Percentiles rank a stretch among this genome's conserved stretches.
Evolutionary conservation across 768 basidiomycete genomes (phyloP).

Genomic region (Chalciporus chontae): DNA sequence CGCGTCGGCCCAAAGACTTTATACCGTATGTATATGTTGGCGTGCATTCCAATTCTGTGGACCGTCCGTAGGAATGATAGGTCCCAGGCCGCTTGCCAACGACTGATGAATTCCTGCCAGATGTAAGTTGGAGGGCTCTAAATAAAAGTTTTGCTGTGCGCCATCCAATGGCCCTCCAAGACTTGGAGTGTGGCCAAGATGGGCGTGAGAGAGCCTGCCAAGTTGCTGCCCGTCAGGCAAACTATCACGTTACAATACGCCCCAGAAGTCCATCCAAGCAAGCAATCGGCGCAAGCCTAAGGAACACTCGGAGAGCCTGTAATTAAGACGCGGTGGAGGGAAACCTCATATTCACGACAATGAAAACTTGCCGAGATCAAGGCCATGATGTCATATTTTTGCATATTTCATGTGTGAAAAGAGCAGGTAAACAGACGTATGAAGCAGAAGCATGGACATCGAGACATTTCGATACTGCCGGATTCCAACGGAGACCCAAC

Average conservation of each 20-base stretch:
- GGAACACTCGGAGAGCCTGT: too few relatives aligned
- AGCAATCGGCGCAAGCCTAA: too few relatives aligned
- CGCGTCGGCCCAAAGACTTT: neutral
- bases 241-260: too few relatives aligned
- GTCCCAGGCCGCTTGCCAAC: neutral
- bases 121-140: neutral
- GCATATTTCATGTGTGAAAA: slow-evolving; percentile 14
- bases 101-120: neutral
- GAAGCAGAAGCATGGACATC: slow-evolving; percentile 17
- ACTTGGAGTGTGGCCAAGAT: too few relatives aligned
- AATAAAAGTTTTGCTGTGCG: too few relatives aligned
- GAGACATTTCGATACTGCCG: slow-evolving; percentile 15
- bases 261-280: too few relatives aligned
- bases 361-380: neutral
- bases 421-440: slow-evolving; percentile 15
- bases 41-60: neutral
- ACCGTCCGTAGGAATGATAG: neutral
- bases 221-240: neutral
- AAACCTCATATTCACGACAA: too few relatives aligned
- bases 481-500: slow-evolving; percentile 6
- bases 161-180: too few relatives aligned
- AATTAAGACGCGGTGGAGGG: too few relatives aligned
- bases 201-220: too few relatives aligned
- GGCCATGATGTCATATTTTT: slow-evolving; percentile 19
- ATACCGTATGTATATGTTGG: neutral